Evolutionary conservation across 257 asterid species (phyloP), one percentile per base, ranked within the genome.

Genomic region (Apocynum venetum): DNA sequence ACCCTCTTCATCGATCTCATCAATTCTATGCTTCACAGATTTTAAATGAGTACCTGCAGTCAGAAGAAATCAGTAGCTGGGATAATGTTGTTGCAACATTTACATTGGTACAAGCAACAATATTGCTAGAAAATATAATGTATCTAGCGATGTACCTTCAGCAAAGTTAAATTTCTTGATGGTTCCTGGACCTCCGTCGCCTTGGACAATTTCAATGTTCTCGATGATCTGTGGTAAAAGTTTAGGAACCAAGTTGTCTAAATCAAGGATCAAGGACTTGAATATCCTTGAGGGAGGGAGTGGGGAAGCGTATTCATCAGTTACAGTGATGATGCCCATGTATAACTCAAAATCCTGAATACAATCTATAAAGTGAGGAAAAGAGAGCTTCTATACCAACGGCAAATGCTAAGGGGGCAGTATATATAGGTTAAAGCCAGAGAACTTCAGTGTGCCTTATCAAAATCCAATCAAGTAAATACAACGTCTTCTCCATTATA

Each of bases 141-240:
- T 44, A 47, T 0, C 51, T 47, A 47, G 10, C 8, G 6, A 8
- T 46, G 31, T 71, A 80, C 87, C 92, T 84, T 85, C 63, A 19
- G 80, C 80, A 70, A 88, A 86, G 68, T 83, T 84, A 69, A 83
- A 76, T 40, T 64, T 77, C 86, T 88, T 88, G 73, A 88, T 82
- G 64, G 89, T 82, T 72, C 92, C 90, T 1, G 84, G 83, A 41
- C 90, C 89, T 38, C 90, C 90, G 64, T 84, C 79, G 4, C 90
- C 89, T 76, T 81, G 80, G 52, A 85, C 67, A 63, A 71, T 88
- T 77, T 88, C 90, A 13, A 88, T 48, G 52, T 40, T 85, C 63
- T 87, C 82, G 2, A 87, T 52, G 14, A 88, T 76, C 56, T 86
- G 87, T 38, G 92, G 90, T 44, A 72, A 79, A 70, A 86, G 69